Evolutionary conservation across 345 rosid species (phyloP).

Genomic region (Gossypium mustelinum): DNA sequence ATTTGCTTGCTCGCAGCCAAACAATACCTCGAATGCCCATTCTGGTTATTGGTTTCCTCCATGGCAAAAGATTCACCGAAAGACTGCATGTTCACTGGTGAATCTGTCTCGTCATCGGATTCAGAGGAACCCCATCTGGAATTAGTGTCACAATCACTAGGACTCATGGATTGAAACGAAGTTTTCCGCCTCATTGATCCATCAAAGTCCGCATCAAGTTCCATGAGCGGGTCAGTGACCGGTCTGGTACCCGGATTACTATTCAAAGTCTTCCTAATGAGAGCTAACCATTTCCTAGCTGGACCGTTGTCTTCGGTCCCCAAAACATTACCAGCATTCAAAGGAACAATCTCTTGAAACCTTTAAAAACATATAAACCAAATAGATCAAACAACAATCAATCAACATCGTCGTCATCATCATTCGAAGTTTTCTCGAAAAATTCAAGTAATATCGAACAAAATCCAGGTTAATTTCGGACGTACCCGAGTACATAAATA

Average conservation of each 20-base stretch:
- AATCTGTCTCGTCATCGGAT: constrained; percentile 84
- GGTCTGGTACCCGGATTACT: constrained; percentile 61
- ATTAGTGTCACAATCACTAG: constrained; percentile 64
- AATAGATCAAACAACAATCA: constrained; percentile 10
- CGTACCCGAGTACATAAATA: constrained; percentile 91
- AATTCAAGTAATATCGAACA: not conserved
- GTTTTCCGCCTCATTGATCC: constrained; percentile 51
- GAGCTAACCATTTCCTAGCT: constrained; percentile 88
- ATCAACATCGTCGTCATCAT: not conserved
- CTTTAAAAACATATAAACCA: constrained; percentile 30
- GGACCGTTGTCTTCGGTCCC: constrained; percentile 94
- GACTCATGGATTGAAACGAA: constrained; percentile 68
- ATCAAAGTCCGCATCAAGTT: constrained; percentile 82
- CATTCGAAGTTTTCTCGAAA: not conserved
- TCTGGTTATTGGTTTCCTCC: constrained; percentile 52
- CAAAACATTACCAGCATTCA: constrained; percentile 96
- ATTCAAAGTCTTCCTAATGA: constrained; percentile 80
- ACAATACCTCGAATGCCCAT: constrained; percentile 62
- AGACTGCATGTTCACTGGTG: constrained; percentile 37
- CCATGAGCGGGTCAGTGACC: constrained; percentile 78
- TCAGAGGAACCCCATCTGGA: constrained; percentile 72
- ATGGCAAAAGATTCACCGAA: constrained; percentile 44
- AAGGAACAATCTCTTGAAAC: constrained; percentile 95
- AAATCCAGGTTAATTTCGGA: constrained; percentile 3
- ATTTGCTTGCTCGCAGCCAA: constrained; percentile 94